A percentile compares a stretch with the other conserved stretches of the same genome.
Conservation (phyloP, 2,329 filamentous ascomycete species). For the Bipolaris victoriae region DNA sequence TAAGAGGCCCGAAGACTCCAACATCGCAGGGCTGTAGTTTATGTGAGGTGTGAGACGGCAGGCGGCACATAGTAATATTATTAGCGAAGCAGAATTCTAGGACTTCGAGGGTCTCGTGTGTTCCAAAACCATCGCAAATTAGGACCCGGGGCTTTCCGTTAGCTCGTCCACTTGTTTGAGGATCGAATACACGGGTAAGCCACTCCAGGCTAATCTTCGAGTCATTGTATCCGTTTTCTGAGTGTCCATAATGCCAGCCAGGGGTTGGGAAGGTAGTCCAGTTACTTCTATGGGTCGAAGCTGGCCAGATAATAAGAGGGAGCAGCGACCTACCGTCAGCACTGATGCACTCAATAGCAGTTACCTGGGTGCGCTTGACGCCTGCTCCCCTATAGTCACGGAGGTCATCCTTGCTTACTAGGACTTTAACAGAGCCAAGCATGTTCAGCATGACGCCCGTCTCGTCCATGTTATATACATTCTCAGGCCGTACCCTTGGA, state of each 20-base stretch:
- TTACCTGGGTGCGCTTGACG: background rate
- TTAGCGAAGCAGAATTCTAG: conserved; percentile 42
- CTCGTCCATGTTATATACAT: background rate
- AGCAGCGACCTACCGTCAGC: no score
- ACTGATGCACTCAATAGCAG: background rate
- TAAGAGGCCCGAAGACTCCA: conserved; percentile 15
- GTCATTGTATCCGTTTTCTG: background rate
- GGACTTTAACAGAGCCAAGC: background rate
- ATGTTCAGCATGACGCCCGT: background rate
- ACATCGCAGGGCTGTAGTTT: background rate
- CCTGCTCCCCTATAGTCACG: background rate
- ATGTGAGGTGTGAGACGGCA: background rate
- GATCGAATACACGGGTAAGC: background rate
- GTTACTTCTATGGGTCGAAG: background rate
- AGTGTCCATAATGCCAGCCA: background rate
- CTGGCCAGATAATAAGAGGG: no score
- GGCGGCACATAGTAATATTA: conserved; percentile 27
- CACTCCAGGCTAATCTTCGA: conserved; percentile 1
- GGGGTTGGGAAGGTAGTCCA: background rate
- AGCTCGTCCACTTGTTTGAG: background rate
- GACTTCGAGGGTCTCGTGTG: conserved; percentile 45
- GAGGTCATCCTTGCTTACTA: background rate
- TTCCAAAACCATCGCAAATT: conserved; percentile 31
- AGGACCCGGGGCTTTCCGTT: background rate
- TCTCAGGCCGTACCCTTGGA: no score